Evolutionary conservation across 2,329 filamentous ascomycete species (phyloP).

Genomic region (Penicillium vulpinum): DNA sequence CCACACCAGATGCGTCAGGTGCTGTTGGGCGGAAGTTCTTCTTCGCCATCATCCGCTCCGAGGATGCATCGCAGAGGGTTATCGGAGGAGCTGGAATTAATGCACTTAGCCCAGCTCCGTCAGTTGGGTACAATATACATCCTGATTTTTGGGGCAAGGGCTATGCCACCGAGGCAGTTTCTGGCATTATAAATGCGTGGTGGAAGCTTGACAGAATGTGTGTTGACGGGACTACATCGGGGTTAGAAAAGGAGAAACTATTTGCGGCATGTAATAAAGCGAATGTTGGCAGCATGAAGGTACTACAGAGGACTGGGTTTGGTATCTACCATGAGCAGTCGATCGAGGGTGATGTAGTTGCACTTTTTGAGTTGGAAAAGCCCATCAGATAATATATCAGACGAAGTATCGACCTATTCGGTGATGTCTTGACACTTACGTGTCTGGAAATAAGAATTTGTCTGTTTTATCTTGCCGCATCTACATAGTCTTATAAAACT

Average conservation of each 20-base stretch:
- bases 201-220: constrained; percentile 17
- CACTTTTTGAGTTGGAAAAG: constrained; percentile 13
- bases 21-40: constrained; percentile 18
- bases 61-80: constrained; percentile 16
- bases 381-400: neutral
- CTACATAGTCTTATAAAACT: neutral
- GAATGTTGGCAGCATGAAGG: constrained; percentile 23
- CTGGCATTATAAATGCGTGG: constrained; percentile 23
- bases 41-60: constrained; percentile 18
- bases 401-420: neutral
- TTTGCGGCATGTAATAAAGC: constrained; percentile 20
- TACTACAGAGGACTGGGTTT: constrained; percentile 22
- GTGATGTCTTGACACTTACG: neutral
- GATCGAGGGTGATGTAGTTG: constrained; percentile 19
- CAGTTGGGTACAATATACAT: constrained; percentile 27
- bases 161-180: constrained; percentile 27
- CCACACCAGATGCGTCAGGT: constrained; percentile 22
- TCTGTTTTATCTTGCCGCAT: neutral
- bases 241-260: constrained; percentile 11
- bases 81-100: constrained; percentile 24
- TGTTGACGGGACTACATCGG: neutral
- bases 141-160: constrained; percentile 28
- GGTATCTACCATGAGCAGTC: constrained; percentile 10
- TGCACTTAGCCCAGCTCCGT: constrained; percentile 15
- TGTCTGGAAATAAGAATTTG: neutral